Evolutionary conservation across 371 early-diverging fungal species (phyloP).

Genomic region (Nosema granulosis): DNA sequence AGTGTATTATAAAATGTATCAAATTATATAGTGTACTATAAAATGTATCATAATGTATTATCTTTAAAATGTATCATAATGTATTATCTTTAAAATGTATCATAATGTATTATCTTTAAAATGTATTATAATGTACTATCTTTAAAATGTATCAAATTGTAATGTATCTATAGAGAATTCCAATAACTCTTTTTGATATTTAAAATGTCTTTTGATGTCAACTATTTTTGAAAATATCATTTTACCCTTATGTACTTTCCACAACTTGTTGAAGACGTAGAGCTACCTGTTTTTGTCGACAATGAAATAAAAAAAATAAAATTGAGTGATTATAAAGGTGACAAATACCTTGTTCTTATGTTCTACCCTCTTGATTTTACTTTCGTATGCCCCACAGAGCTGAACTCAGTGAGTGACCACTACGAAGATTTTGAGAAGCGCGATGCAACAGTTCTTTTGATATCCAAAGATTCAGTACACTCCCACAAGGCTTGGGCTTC

Average conservation of each 20-base stretch:
- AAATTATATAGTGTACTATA: too few species aligned
- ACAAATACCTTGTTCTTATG: constrained; percentile 70
- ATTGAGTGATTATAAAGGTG: constrained; percentile 44
- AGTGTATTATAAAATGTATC: too few species aligned
- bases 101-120: too few species aligned
- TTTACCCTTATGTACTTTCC: constrained; percentile 26
- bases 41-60: too few species aligned
- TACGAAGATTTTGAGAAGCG: constrained; percentile 74
- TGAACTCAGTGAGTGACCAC: constrained; percentile 77
- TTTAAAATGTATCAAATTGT: too few species aligned
- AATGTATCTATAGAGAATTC: too few species aligned
- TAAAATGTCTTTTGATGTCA: too few species aligned
- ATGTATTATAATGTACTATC: too few species aligned
- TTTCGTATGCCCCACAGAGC: constrained; percentile 71
- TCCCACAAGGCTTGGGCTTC: constrained; percentile 74
- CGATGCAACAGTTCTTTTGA: constrained; percentile 73
- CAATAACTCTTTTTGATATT: too few species aligned
- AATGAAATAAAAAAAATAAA: constrained; percentile 49
- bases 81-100: too few species aligned
- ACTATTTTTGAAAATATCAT: too few species aligned
- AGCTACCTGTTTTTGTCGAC: constrained; percentile 31
- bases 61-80: too few species aligned
- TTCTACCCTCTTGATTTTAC: constrained; percentile 73
- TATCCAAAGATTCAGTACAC: constrained; percentile 74
- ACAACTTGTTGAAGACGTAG: background rate